These are phyloP conservation scores for Penicillium palitans DNA, from an alignment of 2,329 filamentous ascomycete genomes.

Conservation along the genomic window DNA sequence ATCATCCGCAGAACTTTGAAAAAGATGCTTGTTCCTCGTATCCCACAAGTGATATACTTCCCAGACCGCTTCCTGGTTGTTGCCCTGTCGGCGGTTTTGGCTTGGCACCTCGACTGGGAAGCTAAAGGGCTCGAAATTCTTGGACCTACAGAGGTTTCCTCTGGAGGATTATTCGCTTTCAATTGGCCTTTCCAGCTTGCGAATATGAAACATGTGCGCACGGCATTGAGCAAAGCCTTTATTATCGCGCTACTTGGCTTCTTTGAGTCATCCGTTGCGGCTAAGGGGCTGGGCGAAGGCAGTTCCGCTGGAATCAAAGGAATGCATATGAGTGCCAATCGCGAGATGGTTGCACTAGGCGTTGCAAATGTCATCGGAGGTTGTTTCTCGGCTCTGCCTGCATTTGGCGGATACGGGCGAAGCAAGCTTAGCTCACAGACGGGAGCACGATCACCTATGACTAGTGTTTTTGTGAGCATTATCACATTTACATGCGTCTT, in stretches of 20 bases:
- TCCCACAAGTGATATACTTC: constrained; percentile 78
- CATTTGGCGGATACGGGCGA: constrained; percentile 92
- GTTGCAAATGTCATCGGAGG: constrained; percentile 88
- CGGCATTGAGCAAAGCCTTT: constrained; percentile 87
- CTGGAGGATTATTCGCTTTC: constrained; percentile 72
- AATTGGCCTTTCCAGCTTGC: constrained; percentile 78
- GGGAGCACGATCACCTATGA: constrained; percentile 90
- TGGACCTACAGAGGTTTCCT: constrained; percentile 73
- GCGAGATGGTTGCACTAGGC: constrained; percentile 89
- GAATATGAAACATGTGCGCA: constrained; percentile 78
- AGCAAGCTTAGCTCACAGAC: constrained; percentile 95
- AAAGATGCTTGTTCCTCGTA: constrained; percentile 73
- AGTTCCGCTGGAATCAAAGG: constrained; percentile 68
- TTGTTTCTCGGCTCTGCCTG: constrained; percentile 87
- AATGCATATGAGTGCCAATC: constrained; percentile 83
- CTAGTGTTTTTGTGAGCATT: constrained; percentile 79
- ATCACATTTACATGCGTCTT: constrained; percentile 79
- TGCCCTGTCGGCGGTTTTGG: constrained; percentile 75
- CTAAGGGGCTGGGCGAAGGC: constrained; percentile 75
- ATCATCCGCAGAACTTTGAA: constrained; percentile 68
- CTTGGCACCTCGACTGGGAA: constrained; percentile 77
- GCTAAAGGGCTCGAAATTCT: constrained; percentile 77
- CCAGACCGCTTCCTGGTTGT: constrained; percentile 92
- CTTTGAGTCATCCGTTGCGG: constrained; percentile 95
- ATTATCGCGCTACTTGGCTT: constrained; percentile 95